Base-by-base conservation (phyloP, 129 eudicot genomes). In the Artemisia tridentata region DNA sequence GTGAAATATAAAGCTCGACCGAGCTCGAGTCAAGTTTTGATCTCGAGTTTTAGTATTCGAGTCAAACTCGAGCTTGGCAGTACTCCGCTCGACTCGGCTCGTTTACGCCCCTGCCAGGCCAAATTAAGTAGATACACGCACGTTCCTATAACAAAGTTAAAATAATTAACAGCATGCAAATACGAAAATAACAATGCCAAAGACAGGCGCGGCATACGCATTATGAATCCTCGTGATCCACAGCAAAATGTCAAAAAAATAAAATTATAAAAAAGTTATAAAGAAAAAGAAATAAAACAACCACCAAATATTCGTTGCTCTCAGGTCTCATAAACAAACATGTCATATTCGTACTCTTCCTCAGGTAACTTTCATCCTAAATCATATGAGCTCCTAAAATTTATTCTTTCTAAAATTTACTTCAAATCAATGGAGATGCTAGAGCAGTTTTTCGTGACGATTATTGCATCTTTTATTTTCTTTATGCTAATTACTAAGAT, bases 241-340 rank as follows among this genome's bases (percentile, higher is more conserved):
- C 59, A 54, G 54, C 54, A 56, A 31, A 31, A 31, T 31, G 7
- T 31, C 41, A 31, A 31, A 31, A 52, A 60, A 11, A 7, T 58
- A 25, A 50, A 73, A 55, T 1, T 2, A 1, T 20, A 48, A 20
- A 2, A 27, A 71, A 20, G 66, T 34, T 15, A 18, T 13, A 11
- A 62, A 52, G 43, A 38, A 72, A 70, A 73, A 61, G 31, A 27
- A 27, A 3, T 0, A 41, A 29, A 47, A 72, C 73, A 73, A 73
- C 41, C 0, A 54, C 56, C 58, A 85, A 83, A 88, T 88, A 88
- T 85, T 81, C 95, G 57, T 85, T 83, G 67, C 95, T 75, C 80
- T 80, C 41, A 71, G 47, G 83, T 71, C 84, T 77, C 56, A 71
- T 78, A 87, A 74, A 78, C 84, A 64, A 68, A 49, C 60, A 34